phyloP scores from a whole-genome alignment of 129 eudicot genomes.

The Flaveria sonorensis region DNA sequence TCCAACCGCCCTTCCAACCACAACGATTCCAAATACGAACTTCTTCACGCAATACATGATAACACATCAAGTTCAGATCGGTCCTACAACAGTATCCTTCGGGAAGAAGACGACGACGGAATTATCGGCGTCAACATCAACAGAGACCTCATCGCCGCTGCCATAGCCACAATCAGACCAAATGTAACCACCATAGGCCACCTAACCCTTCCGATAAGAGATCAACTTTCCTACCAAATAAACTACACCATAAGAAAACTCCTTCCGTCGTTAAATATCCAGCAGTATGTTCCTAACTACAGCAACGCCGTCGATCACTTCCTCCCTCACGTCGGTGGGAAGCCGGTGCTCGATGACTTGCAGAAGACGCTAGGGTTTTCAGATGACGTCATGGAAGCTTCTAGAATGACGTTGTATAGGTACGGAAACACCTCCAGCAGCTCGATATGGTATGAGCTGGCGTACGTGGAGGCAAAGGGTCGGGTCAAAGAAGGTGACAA shows the following conservation, averaged over 20 bases:
- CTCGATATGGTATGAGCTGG: constrained; percentile 44
- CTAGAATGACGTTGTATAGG: constrained; percentile 59
- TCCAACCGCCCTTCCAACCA: constrained; percentile 40
- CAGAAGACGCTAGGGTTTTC: constrained; percentile 37
- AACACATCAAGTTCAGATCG: constrained; percentile 49
- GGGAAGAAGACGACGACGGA: constrained; percentile 47
- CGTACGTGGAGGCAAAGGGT: constrained; percentile 61
- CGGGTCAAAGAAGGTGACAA: constrained; percentile 51
- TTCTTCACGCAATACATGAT: constrained; percentile 47
- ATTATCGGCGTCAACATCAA: constrained; percentile 38
- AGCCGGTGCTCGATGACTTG: constrained; percentile 51
- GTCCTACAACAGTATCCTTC: constrained; percentile 45
- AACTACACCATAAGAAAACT: constrained; percentile 19
- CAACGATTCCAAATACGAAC: constrained; percentile 46
- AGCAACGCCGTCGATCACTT: constrained; percentile 47
- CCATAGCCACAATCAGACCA: constrained; percentile 35
- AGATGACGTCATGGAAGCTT: constrained; percentile 49
- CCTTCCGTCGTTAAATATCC: neutral
- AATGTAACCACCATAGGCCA: constrained; percentile 41
- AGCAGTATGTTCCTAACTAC: constrained; percentile 45
- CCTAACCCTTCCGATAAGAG: constrained; percentile 47
- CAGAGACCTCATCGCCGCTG: constrained; percentile 46
- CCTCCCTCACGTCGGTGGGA: constrained; percentile 61
- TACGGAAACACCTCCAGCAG: constrained; percentile 66
- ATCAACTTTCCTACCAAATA: constrained; percentile 25